Evolutionary conservation across 1,139 yeast species (phyloP).

Genomic region (Sugiyamaella pinicola): DNA sequence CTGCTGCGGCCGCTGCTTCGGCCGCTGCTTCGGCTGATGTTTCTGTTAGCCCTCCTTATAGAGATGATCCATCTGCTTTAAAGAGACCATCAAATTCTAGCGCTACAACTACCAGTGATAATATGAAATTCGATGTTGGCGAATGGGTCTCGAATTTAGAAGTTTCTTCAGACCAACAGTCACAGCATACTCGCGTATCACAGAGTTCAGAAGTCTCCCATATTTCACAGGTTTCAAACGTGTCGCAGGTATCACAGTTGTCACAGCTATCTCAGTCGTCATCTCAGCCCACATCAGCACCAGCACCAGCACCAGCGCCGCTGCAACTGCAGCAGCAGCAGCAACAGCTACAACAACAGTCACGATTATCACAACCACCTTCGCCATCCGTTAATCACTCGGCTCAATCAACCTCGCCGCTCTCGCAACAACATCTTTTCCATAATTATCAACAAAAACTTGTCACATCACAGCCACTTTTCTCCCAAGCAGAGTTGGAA

Average conservation of each 20-base stretch:
- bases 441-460: constrained; percentile 7
- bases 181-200: constrained; percentile 3
- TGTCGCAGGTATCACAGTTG: constrained; percentile 5
- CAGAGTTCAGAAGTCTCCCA: constrained; percentile 4
- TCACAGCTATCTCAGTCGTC: constrained; percentile 3
- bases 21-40: neutral
- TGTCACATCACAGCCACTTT: constrained; percentile 9
- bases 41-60: neutral
- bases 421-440: constrained; percentile 5
- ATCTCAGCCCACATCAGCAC: neutral
- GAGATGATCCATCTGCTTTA: neutral
- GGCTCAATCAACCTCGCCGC: constrained; percentile 5
- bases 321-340: no score
- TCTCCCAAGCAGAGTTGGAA: constrained; percentile 29
- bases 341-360: neutral
- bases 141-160: constrained; percentile 29
- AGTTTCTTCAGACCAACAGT: constrained; percentile 17
- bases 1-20: constrained; percentile 5
- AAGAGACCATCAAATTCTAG: constrained; percentile 1
- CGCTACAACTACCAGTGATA: neutral
- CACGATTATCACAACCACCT: neutral
- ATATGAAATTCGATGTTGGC: constrained; percentile 21
- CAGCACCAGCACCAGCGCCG: neutral
- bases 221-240: neutral
- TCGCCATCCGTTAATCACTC: constrained; percentile 1